Evolutionary conservation across 176 grass and related monocot genomes (phyloP).

Genomic region (Avena eriantha): DNA sequence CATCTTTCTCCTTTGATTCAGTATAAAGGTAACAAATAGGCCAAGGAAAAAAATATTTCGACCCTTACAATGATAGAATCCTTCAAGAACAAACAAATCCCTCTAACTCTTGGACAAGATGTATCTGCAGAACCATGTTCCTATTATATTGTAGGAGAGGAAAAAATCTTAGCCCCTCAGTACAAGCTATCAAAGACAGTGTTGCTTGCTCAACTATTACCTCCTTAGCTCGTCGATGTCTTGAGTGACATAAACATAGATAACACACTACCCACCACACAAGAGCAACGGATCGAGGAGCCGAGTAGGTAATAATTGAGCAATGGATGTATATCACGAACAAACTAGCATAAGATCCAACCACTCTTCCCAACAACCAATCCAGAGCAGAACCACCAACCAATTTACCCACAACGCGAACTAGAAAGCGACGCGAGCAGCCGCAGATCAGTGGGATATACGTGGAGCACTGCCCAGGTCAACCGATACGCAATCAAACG

Average conservation of each 20-base stretch:
- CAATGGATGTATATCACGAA: constrained; percentile 17
- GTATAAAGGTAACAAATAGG: constrained; percentile 14
- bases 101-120: neutral
- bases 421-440: neutral
- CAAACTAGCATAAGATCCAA: constrained; percentile 17
- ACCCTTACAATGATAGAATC: constrained; percentile 7
- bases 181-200: neutral
- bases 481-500: constrained; percentile 5
- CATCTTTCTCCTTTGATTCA: constrained; percentile 4
- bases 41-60: neutral
- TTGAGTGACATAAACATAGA: neutral
- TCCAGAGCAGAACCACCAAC: constrained; percentile 31
- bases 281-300: neutral
- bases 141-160: neutral
- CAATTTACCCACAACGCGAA: neutral
- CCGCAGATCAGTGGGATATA: neutral
- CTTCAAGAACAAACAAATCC: constrained; percentile 9
- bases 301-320: no score
- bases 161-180: neutral
- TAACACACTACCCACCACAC: constrained; percentile 7
- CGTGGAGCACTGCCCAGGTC: neutral
- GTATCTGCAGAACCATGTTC: neutral
- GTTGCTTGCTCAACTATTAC: neutral
- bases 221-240: neutral
- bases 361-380: constrained; percentile 40